These are phyloP conservation scores for Rutidosis leptorrhynchoides DNA, from an alignment of 129 eudicot genomes.

Conservation along the genomic window DNA sequence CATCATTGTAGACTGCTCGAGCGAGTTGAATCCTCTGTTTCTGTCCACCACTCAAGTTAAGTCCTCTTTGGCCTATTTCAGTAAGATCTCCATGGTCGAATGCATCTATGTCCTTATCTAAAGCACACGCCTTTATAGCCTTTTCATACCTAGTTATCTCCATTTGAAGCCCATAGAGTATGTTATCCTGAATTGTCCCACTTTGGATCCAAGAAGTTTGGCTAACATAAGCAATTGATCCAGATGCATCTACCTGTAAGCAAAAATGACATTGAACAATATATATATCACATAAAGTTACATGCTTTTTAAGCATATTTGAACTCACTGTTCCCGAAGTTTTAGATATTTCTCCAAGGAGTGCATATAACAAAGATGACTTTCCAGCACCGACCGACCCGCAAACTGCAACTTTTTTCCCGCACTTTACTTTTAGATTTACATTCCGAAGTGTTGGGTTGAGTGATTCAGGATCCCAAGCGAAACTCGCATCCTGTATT, in stretches of 20 bases:
- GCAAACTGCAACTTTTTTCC: slow-evolving; percentile 58
- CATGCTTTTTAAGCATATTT: background rate
- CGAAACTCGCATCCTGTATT: slow-evolving; percentile 36
- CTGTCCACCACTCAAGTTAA: slow-evolving; percentile 89
- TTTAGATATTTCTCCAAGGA: slow-evolving; percentile 69
- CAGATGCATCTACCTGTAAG: slow-evolving; percentile 48
- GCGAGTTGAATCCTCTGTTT: slow-evolving; percentile 88
- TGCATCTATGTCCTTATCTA: slow-evolving; percentile 64
- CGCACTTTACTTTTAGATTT: slow-evolving; percentile 29
- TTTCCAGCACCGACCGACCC: slow-evolving; percentile 75
- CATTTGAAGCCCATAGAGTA: slow-evolving; percentile 73
- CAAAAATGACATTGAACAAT: too few relatives aligned
- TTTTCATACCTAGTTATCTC: slow-evolving; percentile 48
- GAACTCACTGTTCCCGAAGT: slow-evolving; percentile 53
- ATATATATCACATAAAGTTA: slow-evolving; percentile 2
- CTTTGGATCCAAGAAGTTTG: slow-evolving; percentile 89
- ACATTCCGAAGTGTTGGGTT: slow-evolving; percentile 37
- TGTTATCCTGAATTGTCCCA: slow-evolving; percentile 75
- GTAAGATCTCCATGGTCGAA: slow-evolving; percentile 69
- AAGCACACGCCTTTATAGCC: slow-evolving; percentile 58
- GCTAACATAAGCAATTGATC: slow-evolving; percentile 79
- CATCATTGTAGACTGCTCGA: slow-evolving; percentile 77
- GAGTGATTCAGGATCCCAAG: slow-evolving; percentile 49
- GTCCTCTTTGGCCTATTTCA: slow-evolving; percentile 87
- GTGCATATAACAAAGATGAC: slow-evolving; percentile 53